These are phyloP conservation scores for Magnolia officinalis DNA, from an alignment of 164 flowering plant species.

Conservation along the genomic window DNA sequence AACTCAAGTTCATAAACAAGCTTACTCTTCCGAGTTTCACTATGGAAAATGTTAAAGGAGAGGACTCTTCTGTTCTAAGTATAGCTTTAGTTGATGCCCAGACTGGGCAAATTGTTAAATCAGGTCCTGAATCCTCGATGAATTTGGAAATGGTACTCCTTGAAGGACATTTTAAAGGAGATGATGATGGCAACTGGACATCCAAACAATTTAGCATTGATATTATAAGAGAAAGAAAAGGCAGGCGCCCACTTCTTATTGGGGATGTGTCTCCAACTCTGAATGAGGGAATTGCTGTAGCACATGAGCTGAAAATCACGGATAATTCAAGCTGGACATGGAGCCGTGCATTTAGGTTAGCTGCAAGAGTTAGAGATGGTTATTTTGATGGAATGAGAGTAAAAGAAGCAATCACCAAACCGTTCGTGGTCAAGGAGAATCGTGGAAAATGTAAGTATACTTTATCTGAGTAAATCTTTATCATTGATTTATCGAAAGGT, in stretches of 20 bases:
- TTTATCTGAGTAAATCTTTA: not conserved
- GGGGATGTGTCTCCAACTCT: constrained; percentile 59
- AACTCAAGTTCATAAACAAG: constrained; percentile 46
- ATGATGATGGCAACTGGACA: constrained; percentile 38
- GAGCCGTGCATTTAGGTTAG: constrained; percentile 52
- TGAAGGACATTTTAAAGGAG: constrained; percentile 50
- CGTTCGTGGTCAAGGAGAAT: constrained; percentile 52
- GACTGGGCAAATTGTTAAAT: constrained; percentile 29
- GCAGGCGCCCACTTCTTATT: constrained; percentile 38
- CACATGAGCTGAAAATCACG: constrained; percentile 51
- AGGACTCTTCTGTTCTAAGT: constrained; percentile 38
- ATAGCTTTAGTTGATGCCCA: constrained; percentile 50
- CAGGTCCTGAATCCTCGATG: constrained; percentile 38
- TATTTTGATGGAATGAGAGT: constrained; percentile 33
- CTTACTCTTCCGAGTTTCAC: constrained; percentile 80
- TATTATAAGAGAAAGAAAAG: constrained; percentile 48
- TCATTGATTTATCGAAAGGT: not conserved
- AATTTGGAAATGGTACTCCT: constrained; percentile 50
- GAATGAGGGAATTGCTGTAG: constrained; percentile 51
- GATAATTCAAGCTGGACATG: constrained; percentile 69
- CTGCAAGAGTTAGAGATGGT: constrained; percentile 36
- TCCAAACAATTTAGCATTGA: constrained; percentile 36
- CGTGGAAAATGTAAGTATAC: constrained; percentile 52
- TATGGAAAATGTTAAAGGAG: constrained; percentile 72
- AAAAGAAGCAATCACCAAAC: constrained; percentile 43